phyloP scores from a whole-genome alignment of 495 filamentous ascomycete species.

The Penicillium malachiteum region DNA sequence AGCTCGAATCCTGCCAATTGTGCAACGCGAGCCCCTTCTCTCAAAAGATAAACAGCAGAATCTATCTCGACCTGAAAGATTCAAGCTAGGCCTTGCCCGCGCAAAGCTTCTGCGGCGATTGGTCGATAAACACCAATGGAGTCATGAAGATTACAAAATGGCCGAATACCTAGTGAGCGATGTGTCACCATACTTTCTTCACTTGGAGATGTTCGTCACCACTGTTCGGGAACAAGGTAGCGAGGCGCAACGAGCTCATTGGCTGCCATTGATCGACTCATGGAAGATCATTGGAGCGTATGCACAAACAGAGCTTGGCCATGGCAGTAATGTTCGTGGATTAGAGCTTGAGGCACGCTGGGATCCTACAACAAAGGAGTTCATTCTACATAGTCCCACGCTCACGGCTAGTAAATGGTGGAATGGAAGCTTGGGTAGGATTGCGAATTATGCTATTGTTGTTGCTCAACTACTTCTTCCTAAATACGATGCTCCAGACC shows the following conservation, averaged over 20 bases:
- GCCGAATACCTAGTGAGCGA: conserved; percentile 46
- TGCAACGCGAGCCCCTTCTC: conserved; percentile 40
- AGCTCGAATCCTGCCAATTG: conserved; percentile 33
- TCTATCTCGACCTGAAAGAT: conserved; percentile 44
- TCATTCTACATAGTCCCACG: conserved; percentile 46
- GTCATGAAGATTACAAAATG: conserved; percentile 42
- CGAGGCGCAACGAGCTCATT: conserved; percentile 42
- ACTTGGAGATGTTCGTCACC: conserved; percentile 33
- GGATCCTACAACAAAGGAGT: conserved; percentile 40
- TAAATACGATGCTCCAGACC: conserved; percentile 9
- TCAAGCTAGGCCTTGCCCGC: conserved; percentile 46
- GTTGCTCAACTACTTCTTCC: conserved; percentile 48
- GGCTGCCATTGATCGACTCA: conserved; percentile 43
- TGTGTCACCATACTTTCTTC: conserved; percentile 44
- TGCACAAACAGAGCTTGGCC: conserved; percentile 48
- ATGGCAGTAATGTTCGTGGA: conserved; percentile 49
- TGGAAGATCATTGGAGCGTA: conserved; percentile 49
- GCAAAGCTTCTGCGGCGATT: conserved; percentile 46
- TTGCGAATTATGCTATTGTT: conserved; percentile 45
- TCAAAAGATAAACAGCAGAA: conserved; percentile 44
- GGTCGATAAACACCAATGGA: conserved; percentile 39
- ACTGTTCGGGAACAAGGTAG: conserved; percentile 47
- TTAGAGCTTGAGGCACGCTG: conserved; percentile 46
- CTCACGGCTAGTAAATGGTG: conserved; percentile 53
- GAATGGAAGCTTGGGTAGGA: conserved; percentile 48